Conservation (phyloP, 2,329 filamentous ascomycete species). For the Cercospora berteroae region DNA sequence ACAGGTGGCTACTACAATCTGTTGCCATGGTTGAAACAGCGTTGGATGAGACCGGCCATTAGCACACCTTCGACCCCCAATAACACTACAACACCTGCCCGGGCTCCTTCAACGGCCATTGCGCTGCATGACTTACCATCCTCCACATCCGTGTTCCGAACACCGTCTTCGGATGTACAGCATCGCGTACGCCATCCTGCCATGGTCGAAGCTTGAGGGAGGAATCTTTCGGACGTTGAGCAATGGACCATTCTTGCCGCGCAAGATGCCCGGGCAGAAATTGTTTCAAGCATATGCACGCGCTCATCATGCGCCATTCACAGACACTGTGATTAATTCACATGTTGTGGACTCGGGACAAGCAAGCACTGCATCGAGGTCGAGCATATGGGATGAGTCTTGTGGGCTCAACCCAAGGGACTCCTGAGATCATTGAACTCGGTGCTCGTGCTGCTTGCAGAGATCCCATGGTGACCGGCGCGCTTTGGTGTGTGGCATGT, state of each 20-base stretch:
- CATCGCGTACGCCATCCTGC: conserved; percentile 24
- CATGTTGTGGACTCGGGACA: neutral
- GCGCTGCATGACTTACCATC: conserved; percentile 54
- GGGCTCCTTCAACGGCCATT: conserved; percentile 29
- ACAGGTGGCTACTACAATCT: conserved; percentile 66
- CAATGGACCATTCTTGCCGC: neutral
- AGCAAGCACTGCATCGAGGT: neutral
- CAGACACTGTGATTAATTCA: neutral
- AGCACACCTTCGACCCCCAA: conserved; percentile 1
- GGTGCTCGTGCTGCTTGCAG: neutral
- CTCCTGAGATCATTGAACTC: neutral
- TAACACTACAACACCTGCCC: neutral
- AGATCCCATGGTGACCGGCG: neutral
- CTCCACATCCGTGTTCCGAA: conserved; percentile 64
- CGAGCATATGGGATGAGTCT: neutral
- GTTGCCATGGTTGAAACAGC: conserved; percentile 54
- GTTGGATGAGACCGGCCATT: conserved; percentile 19
- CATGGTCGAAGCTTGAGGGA: conserved; percentile 3
- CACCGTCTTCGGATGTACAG: conserved; percentile 47
- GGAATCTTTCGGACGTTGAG: neutral
- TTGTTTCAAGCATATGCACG: neutral
- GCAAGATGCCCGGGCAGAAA: neutral
- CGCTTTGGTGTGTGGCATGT: neutral
- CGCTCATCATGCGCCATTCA: neutral
- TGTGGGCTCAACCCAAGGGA: neutral